phyloP scores from a whole-genome alignment of 192 early-diverging fungal species.

The Backusella sp. region DNA sequence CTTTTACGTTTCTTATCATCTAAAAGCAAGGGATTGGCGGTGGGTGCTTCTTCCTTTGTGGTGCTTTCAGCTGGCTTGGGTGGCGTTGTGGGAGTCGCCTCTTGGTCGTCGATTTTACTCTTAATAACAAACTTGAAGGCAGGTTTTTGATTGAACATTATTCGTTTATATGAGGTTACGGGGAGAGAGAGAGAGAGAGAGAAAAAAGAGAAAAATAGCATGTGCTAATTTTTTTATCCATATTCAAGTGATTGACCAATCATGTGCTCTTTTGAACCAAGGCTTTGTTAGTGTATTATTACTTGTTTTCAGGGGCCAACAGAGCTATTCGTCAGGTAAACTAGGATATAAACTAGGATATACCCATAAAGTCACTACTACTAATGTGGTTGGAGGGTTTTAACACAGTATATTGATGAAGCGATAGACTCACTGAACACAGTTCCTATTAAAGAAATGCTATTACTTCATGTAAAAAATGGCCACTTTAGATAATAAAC shows the following conservation, averaged over 20 bases:
- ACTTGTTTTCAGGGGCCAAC: too few species aligned
- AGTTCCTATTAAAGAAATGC: too few species aligned
- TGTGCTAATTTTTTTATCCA: background rate
- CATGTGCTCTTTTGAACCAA: background rate
- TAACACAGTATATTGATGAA: too few species aligned
- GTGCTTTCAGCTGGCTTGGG: background rate
- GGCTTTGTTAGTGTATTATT: too few species aligned
- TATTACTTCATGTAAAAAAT: too few species aligned
- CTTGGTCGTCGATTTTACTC: constrained; percentile 1
- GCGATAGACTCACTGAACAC: too few species aligned
- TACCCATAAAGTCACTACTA: too few species aligned
- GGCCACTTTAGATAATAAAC: too few species aligned
- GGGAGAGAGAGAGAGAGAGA: background rate
- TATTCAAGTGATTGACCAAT: background rate
- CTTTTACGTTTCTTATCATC: constrained; percentile 21
- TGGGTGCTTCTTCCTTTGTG: background rate
- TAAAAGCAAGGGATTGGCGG: background rate
- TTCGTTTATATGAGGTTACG: background rate
- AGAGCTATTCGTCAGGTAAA: too few species aligned
- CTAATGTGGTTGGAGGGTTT: too few species aligned
- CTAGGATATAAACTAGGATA: too few species aligned
- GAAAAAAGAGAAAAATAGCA: background rate
- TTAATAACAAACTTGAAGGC: constrained; percentile 20
- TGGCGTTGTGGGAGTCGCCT: background rate
- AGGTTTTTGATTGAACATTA: constrained; percentile 15